Evolutionary conservation across 192 early-diverging fungal species (phyloP).

Genomic region (Entomortierella lignicola): DNA sequence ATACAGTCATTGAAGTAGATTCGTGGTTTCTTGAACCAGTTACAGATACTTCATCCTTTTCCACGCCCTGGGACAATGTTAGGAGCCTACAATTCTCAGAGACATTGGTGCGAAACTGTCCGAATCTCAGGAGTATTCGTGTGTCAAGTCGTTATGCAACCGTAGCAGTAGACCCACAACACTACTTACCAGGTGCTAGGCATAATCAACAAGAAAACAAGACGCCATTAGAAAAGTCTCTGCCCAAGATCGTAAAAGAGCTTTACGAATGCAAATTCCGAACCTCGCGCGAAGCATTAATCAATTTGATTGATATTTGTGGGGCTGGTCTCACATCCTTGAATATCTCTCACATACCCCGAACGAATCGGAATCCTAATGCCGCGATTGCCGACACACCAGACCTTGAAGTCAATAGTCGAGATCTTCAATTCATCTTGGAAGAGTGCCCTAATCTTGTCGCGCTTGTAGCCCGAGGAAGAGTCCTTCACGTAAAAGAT

Average conservation of each 20-base stretch:
- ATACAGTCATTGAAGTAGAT: neutral
- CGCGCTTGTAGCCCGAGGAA: neutral
- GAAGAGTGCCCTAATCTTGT: neutral
- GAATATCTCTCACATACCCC: neutral
- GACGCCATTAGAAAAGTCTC: no score
- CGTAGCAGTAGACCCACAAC: neutral
- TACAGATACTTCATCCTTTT: no score
- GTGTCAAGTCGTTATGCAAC: neutral
- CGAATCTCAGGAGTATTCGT: neutral
- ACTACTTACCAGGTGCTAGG: neutral
- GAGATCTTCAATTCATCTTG: neutral
- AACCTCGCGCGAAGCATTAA: neutral
- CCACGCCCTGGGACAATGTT: neutral
- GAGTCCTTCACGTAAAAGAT: neutral
- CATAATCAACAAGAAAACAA: no score
- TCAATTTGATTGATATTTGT: neutral
- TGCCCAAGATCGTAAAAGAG: neutral
- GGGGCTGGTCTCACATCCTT: neutral
- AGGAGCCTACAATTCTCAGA: neutral
- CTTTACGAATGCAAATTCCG: neutral
- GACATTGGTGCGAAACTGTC: neutral
- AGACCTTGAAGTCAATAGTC: neutral
- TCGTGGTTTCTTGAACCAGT: neutral
- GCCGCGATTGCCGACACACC: neutral
- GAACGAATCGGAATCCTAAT: neutral